Evolutionary conservation across 139 green algal species (phyloP).

Genomic region (Pleodorina starrii): DNA sequence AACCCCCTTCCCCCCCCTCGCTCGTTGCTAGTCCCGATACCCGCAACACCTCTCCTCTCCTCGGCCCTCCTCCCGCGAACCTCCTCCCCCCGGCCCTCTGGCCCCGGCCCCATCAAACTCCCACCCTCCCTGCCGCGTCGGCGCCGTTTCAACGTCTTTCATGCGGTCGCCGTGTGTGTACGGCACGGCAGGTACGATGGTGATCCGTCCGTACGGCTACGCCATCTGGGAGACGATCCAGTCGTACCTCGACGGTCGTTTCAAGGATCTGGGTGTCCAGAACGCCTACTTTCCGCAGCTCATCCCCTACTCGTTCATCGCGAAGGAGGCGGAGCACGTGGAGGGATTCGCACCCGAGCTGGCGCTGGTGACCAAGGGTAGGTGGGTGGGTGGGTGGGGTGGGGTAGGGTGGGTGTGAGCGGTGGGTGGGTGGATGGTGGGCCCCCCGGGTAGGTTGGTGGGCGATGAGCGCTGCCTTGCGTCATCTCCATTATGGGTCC

Average conservation of each 20-base stretch:
- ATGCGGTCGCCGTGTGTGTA: too few relatives aligned
- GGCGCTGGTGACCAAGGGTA: conserved; percentile 96
- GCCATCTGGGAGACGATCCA: conserved; percentile 87
- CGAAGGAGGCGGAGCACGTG: conserved; percentile 98
- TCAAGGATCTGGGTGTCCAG: conserved; percentile 90
- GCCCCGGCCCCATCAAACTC: neutral
- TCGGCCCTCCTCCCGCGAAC: too few relatives aligned
- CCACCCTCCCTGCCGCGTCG: too few relatives aligned
- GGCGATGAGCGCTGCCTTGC: too few relatives aligned
- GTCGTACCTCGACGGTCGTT: conserved; percentile 85
- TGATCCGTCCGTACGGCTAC: conserved; percentile 98
- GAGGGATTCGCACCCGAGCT: conserved; percentile 99
- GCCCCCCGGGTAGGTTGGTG: too few relatives aligned
- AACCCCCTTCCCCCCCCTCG: too few relatives aligned
- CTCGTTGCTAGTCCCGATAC: too few relatives aligned
- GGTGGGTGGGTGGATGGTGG: too few relatives aligned
- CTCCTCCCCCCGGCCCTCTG: neutral
- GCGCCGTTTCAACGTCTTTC: too few relatives aligned
- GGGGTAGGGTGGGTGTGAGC: neutral
- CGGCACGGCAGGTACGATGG: conserved; percentile 92
- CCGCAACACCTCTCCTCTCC: too few relatives aligned
- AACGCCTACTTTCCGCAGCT: conserved; percentile 99
- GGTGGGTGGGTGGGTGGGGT: neutral
- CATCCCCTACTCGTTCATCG: conserved; percentile 98
- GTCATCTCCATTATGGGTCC: too few relatives aligned